Evolutionary conservation across 2,329 filamentous ascomycete genomes (phyloP).

Genomic region (Aspergillus sclerotialis): DNA sequence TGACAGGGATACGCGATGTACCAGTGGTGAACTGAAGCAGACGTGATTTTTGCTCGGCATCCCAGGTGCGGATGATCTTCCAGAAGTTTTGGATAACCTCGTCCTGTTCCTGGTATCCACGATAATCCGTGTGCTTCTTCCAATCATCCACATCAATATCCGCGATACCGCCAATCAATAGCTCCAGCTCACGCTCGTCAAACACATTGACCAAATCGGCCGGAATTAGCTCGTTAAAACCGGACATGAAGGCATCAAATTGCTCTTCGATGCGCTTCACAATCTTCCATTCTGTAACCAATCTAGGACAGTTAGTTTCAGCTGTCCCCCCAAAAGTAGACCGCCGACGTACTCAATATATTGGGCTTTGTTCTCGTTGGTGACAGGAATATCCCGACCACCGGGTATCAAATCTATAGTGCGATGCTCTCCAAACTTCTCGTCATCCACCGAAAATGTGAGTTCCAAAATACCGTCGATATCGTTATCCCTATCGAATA

Average conservation of each 20-base stretch:
- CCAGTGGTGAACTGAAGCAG: slow-evolving; percentile 95
- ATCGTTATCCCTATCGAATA: slow-evolving; percentile 65
- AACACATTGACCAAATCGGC: slow-evolving; percentile 97
- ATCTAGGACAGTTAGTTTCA: slow-evolving; percentile 33
- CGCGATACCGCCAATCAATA: slow-evolving; percentile 97
- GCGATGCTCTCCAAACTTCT: slow-evolving; percentile 89
- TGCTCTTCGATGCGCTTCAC: slow-evolving; percentile 97
- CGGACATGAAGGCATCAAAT: slow-evolving; percentile 94
- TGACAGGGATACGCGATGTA: slow-evolving; percentile 95
- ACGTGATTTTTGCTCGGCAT: slow-evolving; percentile 95
- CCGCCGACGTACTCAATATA: slow-evolving; percentile 70
- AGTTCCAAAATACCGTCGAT: slow-evolving; percentile 92
- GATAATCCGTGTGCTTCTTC: slow-evolving; percentile 99
- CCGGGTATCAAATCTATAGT: slow-evolving; percentile 90
- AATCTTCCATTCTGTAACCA: slow-evolving; percentile 99
- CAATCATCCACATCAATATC: slow-evolving; percentile 99
- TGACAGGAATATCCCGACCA: slow-evolving; percentile 88
- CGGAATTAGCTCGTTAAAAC: slow-evolving; percentile 96
- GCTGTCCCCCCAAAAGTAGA: background rate
- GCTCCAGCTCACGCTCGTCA: slow-evolving; percentile 91
- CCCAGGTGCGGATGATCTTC: slow-evolving; percentile 91
- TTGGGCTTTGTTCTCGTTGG: slow-evolving; percentile 98
- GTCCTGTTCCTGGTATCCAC: slow-evolving; percentile 95
- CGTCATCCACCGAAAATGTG: slow-evolving; percentile 95
- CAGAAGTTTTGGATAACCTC: slow-evolving; percentile 98